Percentiles rank a stretch among this genome's conserved stretches.
Conservation (phyloP, 306 rosid species). For the Vigna mungo region DNA sequence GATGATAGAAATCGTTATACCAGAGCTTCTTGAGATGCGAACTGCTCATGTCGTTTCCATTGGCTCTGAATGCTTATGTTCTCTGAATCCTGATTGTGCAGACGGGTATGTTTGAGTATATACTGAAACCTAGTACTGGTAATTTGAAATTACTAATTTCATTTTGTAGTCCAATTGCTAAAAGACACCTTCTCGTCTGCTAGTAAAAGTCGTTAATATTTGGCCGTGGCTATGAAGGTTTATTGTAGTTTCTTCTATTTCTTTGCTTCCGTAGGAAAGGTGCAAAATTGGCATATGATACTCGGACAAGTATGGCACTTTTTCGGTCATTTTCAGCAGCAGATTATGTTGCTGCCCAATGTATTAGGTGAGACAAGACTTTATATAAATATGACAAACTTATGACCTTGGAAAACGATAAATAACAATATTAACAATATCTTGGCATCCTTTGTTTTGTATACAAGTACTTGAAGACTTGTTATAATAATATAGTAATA, state of each 20-base stretch:
- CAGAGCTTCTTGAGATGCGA: conserved; percentile 85
- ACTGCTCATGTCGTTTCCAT: conserved; percentile 85
- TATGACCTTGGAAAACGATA: conserved; percentile 25
- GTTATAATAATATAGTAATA: too few species aligned
- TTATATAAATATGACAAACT: conserved; percentile 22
- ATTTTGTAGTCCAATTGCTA: conserved; percentile 35
- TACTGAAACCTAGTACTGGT: conserved; percentile 21
- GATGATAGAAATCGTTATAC: conserved; percentile 80
- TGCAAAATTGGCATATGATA: conserved; percentile 66
- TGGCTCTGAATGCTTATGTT: conserved; percentile 73
- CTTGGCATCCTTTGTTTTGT: too few species aligned
- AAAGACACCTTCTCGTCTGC: conserved; percentile 24
- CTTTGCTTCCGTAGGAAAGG: conserved; percentile 60
- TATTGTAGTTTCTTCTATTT: conserved; percentile 22
- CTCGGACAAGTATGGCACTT: conserved; percentile 82
- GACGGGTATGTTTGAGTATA: conserved; percentile 75
- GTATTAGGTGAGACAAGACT: conserved; percentile 70
- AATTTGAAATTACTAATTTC: conserved; percentile 1
- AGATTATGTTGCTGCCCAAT: conserved; percentile 86
- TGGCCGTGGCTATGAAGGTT: not conserved
- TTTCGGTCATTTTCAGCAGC: conserved; percentile 83
- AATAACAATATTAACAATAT: not conserved
- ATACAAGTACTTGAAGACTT: too few species aligned
- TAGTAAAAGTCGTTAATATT: conserved; percentile 25
- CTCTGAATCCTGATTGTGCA: conserved; percentile 68